Evolutionary conservation across 2,329 filamentous ascomycete species (phyloP).

Genomic region (Venturia pyrina): DNA sequence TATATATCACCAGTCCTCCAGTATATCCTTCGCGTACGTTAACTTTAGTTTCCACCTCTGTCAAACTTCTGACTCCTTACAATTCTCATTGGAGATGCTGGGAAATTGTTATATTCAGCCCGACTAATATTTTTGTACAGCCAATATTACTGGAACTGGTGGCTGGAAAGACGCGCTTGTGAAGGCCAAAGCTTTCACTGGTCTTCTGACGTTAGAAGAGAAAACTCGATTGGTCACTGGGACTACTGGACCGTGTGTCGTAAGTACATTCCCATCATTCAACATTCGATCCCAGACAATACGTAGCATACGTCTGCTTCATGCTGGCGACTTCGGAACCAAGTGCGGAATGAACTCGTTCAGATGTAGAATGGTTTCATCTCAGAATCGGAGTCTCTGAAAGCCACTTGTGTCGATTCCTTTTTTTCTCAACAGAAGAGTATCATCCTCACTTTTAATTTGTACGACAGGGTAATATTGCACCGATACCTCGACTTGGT

Average conservation of each 20-base stretch:
- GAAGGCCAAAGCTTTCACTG: constrained; percentile 29
- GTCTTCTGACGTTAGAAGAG: constrained; percentile 29
- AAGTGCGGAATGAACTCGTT: no score
- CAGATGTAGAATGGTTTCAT: no score
- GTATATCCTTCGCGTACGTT: constrained; percentile 15
- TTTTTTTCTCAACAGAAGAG: no score
- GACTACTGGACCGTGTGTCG: constrained; percentile 12
- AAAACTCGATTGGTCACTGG: constrained; percentile 31
- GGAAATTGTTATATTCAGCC: neutral
- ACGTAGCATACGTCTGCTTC: neutral
- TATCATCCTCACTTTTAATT: neutral
- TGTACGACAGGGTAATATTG: constrained; percentile 27
- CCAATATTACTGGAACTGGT: neutral
- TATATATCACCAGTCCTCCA: constrained; percentile 14
- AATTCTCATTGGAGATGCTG: neutral
- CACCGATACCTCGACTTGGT: constrained; percentile 24
- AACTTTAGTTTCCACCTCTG: neutral
- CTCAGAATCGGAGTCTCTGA: no score
- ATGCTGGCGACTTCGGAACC: neutral
- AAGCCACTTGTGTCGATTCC: no score
- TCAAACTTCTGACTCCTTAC: neutral
- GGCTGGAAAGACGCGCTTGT: constrained; percentile 29
- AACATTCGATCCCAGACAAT: neutral
- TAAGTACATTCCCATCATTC: neutral
- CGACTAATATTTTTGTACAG: neutral